Evolutionary conservation across 805 yeast genomes (phyloP).

Genomic region (Metschnikowia continentalis): DNA sequence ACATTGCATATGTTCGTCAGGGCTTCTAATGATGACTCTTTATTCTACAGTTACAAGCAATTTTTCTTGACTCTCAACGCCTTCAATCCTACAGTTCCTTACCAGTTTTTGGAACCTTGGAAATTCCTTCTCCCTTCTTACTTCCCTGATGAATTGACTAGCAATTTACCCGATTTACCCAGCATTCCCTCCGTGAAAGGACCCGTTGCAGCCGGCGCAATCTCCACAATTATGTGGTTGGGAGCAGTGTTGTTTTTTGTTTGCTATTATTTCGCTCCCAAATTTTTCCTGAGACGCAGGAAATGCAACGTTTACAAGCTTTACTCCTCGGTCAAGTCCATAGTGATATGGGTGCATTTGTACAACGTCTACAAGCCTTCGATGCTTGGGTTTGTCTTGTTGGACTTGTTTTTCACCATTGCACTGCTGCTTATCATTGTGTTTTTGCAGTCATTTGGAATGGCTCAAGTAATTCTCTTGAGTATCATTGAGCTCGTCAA

Average conservation of each 20-base stretch:
- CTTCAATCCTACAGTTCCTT: slow-evolving; percentile 24
- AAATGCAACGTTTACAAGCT: slow-evolving; percentile 26
- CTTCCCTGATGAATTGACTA: neutral
- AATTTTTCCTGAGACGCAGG: slow-evolving; percentile 16
- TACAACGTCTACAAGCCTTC: slow-evolving; percentile 44
- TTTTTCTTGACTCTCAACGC: slow-evolving; percentile 19
- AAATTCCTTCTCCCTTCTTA: neutral
- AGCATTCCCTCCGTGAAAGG: neutral
- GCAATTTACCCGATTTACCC: neutral
- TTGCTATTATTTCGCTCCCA: slow-evolving; percentile 11
- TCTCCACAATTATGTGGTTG: slow-evolving; percentile 22
- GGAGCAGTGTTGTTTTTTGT: slow-evolving; percentile 10
- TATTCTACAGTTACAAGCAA: slow-evolving; percentile 14
- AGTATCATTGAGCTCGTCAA: slow-evolving; percentile 33
- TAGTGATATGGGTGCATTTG: slow-evolving; percentile 44
- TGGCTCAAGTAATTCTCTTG: slow-evolving; percentile 40
- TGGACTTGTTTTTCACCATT: slow-evolving; percentile 32
- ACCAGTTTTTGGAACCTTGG: slow-evolving; percentile 20
- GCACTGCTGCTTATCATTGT: slow-evolving; percentile 40
- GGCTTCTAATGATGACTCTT: slow-evolving; percentile 17
- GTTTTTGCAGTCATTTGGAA: slow-evolving; percentile 39
- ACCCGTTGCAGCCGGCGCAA: slow-evolving; percentile 18
- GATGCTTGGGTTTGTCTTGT: slow-evolving; percentile 32
- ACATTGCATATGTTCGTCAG: slow-evolving; percentile 30
- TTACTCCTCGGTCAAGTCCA: slow-evolving; percentile 45